Conservation (phyloP, 208 protist species). For the Balamuthia mandrillaris region DNA sequence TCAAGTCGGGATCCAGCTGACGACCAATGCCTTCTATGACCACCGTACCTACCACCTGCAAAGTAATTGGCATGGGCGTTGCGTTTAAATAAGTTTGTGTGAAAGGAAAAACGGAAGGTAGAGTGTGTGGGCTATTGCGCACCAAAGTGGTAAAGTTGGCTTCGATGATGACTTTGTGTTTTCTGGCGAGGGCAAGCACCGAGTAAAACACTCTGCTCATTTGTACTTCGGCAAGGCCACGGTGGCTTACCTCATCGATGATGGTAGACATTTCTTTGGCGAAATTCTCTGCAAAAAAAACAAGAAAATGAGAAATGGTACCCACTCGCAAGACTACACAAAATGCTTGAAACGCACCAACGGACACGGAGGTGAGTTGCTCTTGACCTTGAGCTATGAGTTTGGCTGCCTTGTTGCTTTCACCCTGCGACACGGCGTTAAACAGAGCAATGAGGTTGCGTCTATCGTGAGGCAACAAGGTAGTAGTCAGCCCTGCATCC, state of each 20-base stretch:
- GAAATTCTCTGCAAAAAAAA: not conserved
- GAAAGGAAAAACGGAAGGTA: too few relatives aligned
- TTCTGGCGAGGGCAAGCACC: not conserved
- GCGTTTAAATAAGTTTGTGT: too few relatives aligned
- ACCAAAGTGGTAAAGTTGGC: slow-evolving; percentile 3
- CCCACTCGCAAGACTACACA: not conserved
- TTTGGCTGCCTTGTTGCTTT: not conserved
- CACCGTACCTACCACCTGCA: slow-evolving; percentile 53
- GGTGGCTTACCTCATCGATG: not conserved
- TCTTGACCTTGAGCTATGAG: not conserved
- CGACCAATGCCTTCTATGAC: slow-evolving; percentile 50
- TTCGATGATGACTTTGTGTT: not conserved
- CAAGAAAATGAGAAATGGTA: too few relatives aligned
- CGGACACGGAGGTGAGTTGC: not conserved
- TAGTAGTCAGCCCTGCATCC: not conserved
- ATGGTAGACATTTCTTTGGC: not conserved
- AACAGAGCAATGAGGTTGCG: not conserved
- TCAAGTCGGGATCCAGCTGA: slow-evolving; percentile 50
- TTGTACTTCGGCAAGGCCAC: not conserved
- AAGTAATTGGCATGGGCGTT: too few relatives aligned
- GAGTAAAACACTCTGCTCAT: not conserved
- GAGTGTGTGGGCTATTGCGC: too few relatives aligned
- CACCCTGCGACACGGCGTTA: not conserved
- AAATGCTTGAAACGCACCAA: not conserved
- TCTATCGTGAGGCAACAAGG: not conserved